phyloP scores from a whole-genome alignment of 805 yeast species.

The Kregervanrija fluxuum region DNA sequence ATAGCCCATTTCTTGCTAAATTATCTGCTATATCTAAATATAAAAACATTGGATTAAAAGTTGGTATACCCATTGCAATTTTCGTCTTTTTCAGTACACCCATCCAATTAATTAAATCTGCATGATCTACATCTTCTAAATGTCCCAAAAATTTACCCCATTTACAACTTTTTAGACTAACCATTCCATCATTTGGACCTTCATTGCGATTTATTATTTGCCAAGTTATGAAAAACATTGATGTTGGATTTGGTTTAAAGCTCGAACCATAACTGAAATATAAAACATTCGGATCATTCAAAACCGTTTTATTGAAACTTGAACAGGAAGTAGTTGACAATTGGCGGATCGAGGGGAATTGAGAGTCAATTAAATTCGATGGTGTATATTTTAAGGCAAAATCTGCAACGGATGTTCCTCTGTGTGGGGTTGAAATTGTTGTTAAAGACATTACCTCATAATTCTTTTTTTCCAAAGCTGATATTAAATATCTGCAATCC shows the following conservation, averaged over 20 bases:
- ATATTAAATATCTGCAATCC: constrained; percentile 71
- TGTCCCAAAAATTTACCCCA: constrained; percentile 88
- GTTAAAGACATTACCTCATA: constrained; percentile 65
- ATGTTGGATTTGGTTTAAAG: constrained; percentile 55
- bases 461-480: constrained; percentile 39
- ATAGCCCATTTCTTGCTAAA: constrained; percentile 53
- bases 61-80: constrained; percentile 21
- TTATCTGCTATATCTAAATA: constrained; percentile 63
- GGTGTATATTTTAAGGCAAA: constrained; percentile 35
- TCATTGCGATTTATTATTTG: constrained; percentile 40
- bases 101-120: constrained; percentile 82
- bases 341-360: constrained; percentile 46
- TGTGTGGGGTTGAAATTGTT: constrained; percentile 84
- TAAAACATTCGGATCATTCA: constrained; percentile 52
- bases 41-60: constrained; percentile 60
- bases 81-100: constrained; percentile 37
- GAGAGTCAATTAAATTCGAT: constrained; percentile 7
- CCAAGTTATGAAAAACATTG: constrained; percentile 60
- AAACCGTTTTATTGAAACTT: constrained; percentile 45
- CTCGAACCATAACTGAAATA: constrained; percentile 83
- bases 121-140: constrained; percentile 69
- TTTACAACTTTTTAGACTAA: constrained; percentile 64
- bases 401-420: constrained; percentile 80
- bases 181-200: constrained; percentile 80
- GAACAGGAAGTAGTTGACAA: constrained; percentile 50